Evolutionary conservation across 2,329 filamentous ascomycete species (phyloP), one percentile per base, ranked within the genome.

Genomic region (Clarireedia paspali): DNA sequence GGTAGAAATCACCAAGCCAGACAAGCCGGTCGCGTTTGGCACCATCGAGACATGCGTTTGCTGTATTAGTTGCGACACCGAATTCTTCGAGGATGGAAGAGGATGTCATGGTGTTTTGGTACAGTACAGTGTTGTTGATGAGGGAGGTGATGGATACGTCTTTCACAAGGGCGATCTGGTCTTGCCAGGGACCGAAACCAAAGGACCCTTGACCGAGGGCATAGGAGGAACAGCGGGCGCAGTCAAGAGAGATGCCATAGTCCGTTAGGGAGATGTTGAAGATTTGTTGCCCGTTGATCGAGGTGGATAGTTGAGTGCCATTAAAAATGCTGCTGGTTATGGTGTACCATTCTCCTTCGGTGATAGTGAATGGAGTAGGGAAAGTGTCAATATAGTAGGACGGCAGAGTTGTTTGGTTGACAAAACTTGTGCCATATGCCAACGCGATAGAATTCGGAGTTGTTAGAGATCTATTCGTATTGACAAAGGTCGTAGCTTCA

Each of bases 1-100:
- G 72, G 42, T 70, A 70, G 53, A 74, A 74, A 56, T 75, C 73
- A 5, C 73, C 73, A 3, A 69, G 65, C 73, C 73, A 75, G 5
- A 74, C 65, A 1, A 73, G 63, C 0, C 73, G 66, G 57, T 76
- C 73, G 5, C 73, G 64, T 57, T 75, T 75, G 0, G 70, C 67
- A 2, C 73, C 72, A 56, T 75, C 73, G 1, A 74, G 62, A 46
- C 74, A 75, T 7, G 73, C 67, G 2, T 70, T 69, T 5, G 63
- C 60, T 1, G 64, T 56, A 24, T 75, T 71, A 1, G 61, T 58
- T 2, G 66, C 63, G 0, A 72, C 67, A 4, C 68, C 67, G 39
- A 73, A 75, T 46, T 76, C 73, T 0, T 57, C 64, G 0, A 75
- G 62, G 0, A 67, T 59, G 9, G 66, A 60, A 0, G 30, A 57